Evolutionary conservation across 495 filamentous ascomycete genomes (phyloP).

Genomic region (Patellaria atrata): DNA sequence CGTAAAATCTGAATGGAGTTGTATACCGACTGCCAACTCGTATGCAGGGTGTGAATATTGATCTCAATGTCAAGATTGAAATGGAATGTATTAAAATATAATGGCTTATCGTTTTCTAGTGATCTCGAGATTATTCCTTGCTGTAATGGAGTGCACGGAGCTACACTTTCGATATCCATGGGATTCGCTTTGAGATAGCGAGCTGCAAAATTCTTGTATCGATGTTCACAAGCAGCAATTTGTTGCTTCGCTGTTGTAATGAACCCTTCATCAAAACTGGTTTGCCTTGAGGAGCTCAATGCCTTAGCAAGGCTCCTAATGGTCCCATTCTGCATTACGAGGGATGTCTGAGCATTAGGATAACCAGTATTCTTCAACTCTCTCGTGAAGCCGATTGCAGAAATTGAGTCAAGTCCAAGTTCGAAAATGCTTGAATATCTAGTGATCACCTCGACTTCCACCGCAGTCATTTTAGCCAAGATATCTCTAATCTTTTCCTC

Average conservation of each 20-base stretch:
- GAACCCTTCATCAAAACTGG: conserved; percentile 21
- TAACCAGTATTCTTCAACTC: conserved; percentile 34
- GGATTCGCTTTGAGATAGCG: conserved; percentile 30
- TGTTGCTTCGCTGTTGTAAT: conserved; percentile 34
- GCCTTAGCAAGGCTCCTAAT: conserved; percentile 35
- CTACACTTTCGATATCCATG: conserved; percentile 49
- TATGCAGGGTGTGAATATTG: conserved; percentile 30
- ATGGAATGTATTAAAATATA: conserved; percentile 60
- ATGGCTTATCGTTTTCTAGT: conserved; percentile 33
- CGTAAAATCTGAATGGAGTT: conserved; percentile 43
- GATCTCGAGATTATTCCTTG: conserved; percentile 65
- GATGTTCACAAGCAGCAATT: conserved; percentile 43
- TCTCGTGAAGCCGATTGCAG: conserved; percentile 47
- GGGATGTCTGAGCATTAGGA: conserved; percentile 40
- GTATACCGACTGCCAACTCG: conserved; percentile 38
- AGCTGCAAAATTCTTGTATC: conserved; percentile 34
- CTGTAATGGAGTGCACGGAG: conserved; percentile 66
- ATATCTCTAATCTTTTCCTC: conserved; percentile 37
- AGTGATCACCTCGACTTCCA: conserved; percentile 32
- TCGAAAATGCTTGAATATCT: conserved; percentile 58
- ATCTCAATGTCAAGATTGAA: conserved; percentile 35
- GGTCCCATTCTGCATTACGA: conserved; percentile 48
- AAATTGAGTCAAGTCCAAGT: conserved; percentile 70
- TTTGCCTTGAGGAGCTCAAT: conserved; percentile 19
- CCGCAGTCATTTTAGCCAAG: conserved; percentile 34